phyloP scores from a whole-genome alignment of 257 asterid genomes.

The Henckelia pumila region DNA sequence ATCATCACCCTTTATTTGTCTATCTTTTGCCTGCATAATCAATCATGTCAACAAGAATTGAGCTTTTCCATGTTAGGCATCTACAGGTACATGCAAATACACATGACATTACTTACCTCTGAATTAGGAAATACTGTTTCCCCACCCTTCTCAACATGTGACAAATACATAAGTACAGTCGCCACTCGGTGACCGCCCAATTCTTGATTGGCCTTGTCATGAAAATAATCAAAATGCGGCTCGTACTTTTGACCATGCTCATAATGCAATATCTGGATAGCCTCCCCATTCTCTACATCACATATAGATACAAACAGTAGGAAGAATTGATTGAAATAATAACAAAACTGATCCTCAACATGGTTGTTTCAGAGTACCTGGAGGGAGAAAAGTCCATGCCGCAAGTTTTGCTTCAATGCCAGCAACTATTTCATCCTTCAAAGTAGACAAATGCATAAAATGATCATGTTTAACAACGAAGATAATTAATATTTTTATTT shows the following conservation, averaged over 20 bases:
- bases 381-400: slow-evolving; percentile 91
- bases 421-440: slow-evolving; percentile 68
- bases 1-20: slow-evolving; percentile 60
- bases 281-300: slow-evolving; percentile 71
- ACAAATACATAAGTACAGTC: slow-evolving; percentile 87
- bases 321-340: slow-evolving; percentile 7
- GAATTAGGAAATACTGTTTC: slow-evolving; percentile 84
- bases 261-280: slow-evolving; percentile 76
- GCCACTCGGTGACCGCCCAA: slow-evolving; percentile 87
- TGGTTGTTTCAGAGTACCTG: slow-evolving; percentile 43
- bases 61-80: not conserved
- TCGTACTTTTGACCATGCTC: slow-evolving; percentile 89
- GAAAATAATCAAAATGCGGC: slow-evolving; percentile 82
- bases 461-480: not conserved
- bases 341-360: not conserved
- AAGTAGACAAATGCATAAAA: not conserved
- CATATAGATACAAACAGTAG: slow-evolving; percentile 14
- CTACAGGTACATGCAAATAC: not conserved
- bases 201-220: slow-evolving; percentile 65
- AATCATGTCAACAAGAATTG: not conserved
- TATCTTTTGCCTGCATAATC: slow-evolving; percentile 43
- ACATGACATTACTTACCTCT: slow-evolving; percentile 35
- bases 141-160: slow-evolving; percentile 71
- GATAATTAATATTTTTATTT: not conserved
- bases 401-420: slow-evolving; percentile 70